phyloP scores from a whole-genome alignment of 345 rosid species.

The Hirschfeldia incana region DNA sequence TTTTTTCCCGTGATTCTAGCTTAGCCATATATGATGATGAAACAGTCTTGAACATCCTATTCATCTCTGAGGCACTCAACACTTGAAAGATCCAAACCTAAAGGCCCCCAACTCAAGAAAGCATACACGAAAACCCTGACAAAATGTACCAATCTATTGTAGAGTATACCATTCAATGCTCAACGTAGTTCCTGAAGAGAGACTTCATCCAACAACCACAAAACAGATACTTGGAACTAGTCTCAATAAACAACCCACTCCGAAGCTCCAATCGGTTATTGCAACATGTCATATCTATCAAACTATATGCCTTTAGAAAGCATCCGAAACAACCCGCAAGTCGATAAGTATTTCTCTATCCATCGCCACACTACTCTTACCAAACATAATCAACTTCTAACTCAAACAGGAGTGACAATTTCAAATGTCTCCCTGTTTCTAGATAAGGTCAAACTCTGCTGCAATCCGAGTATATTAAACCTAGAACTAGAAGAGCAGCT shows the following conservation, averaged over 20 bases:
- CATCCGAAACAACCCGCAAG: constrained; percentile 4
- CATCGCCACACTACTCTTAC: not conserved
- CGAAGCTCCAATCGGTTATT: not conserved
- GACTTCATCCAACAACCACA: not conserved
- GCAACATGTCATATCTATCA: constrained; percentile 6
- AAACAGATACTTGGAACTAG: not conserved
- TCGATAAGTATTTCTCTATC: not conserved
- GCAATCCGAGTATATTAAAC: no score
- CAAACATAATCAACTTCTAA: no score
- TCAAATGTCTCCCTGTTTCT: no score
- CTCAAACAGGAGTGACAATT: no score
- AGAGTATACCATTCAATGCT: not conserved
- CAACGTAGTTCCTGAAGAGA: not conserved
- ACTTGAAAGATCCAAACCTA: not conserved
- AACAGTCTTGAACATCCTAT: not conserved
- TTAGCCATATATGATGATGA: not conserved
- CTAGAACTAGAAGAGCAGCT: no score
- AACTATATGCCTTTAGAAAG: constrained; percentile 10
- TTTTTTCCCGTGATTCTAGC: not conserved
- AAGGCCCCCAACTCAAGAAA: not conserved
- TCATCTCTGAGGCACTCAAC: not conserved
- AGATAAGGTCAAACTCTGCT: no score
- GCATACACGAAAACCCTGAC: not conserved
- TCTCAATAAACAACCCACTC: not conserved
- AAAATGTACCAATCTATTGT: not conserved